Evolutionary conservation across 2,329 filamentous ascomycete genomes (phyloP).

Genomic region (Paracoccidioides brasiliensis): DNA sequence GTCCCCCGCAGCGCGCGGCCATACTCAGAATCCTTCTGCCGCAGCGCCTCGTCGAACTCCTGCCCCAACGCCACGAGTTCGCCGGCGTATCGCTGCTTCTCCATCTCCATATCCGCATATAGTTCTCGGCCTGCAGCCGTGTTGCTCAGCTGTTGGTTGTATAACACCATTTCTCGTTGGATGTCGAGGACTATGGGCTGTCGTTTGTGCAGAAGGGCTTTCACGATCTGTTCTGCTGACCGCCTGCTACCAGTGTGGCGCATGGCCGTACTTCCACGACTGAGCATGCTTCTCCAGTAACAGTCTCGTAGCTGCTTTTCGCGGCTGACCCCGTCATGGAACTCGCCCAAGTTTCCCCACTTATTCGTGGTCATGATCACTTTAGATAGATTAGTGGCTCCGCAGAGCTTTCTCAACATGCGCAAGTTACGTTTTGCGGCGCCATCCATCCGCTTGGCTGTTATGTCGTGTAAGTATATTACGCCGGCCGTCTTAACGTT

Average conservation of each 20-base stretch:
- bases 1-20: not conserved
- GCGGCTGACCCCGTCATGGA: not conserved
- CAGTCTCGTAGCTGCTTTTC: not conserved
- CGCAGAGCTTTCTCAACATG: conserved; percentile 9
- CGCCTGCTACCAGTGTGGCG: not conserved
- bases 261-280: not conserved
- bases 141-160: not conserved
- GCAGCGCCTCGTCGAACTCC: not conserved
- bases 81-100: not conserved
- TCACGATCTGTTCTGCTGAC: not conserved
- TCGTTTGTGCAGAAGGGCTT: not conserved
- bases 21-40: not conserved
- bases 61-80: not conserved
- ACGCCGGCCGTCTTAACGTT: conserved; percentile 7
- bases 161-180: not conserved
- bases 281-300: not conserved
- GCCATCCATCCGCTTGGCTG: conserved; percentile 3
- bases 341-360: conserved; percentile 3
- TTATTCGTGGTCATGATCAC: conserved; percentile 7
- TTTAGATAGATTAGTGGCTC: not conserved
- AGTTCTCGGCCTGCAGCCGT: not conserved
- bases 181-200: not conserved
- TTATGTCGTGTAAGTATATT: conserved; percentile 10
- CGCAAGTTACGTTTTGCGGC: conserved; percentile 6
- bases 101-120: not conserved